A percentile compares a stretch with the other conserved stretches of the same genome.
Evolutionary conservation across 2,329 filamentous ascomycete species (phyloP).

Genomic region (Colletotrichum sp.): DNA sequence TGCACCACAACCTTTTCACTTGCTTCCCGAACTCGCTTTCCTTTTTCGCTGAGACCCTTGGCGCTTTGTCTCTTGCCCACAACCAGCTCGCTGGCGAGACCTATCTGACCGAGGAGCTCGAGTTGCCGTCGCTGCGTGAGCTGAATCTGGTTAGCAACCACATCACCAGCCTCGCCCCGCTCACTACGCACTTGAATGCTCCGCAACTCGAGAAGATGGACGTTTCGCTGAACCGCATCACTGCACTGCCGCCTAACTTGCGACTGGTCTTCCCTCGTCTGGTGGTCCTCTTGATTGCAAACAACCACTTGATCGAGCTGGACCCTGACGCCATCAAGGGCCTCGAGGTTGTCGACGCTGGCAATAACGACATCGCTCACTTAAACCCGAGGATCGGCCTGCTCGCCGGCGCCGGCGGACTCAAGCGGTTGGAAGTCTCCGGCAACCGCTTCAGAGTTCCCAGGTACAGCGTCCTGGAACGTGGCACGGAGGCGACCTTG

Average conservation of each 20-base stretch:
- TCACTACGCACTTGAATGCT: constrained; percentile 72
- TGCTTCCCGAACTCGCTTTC: constrained; percentile 73
- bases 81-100: constrained; percentile 71
- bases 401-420: constrained; percentile 64
- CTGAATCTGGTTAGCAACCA: constrained; percentile 78
- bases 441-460: constrained; percentile 91
- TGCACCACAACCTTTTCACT: constrained; percentile 80
- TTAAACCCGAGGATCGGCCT: constrained; percentile 83
- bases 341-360: constrained; percentile 76
- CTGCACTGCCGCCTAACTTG: constrained; percentile 67
- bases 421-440: constrained; percentile 75
- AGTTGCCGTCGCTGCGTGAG: constrained; percentile 76
- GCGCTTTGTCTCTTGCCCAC: constrained; percentile 74
- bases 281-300: constrained; percentile 72
- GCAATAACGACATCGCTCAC: constrained; percentile 84
- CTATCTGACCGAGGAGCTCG: constrained; percentile 70
- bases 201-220: constrained; percentile 79
- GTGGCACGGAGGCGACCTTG: constrained; percentile 85
- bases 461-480: constrained; percentile 80
- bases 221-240: constrained; percentile 81
- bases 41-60: constrained; percentile 74
- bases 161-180: constrained; percentile 70
- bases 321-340: constrained; percentile 77
- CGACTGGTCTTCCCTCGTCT: constrained; percentile 73
- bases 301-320: constrained; percentile 80